These are phyloP conservation scores for Fusarium dimerum DNA, from an alignment of 2,329 filamentous ascomycete genomes.

Conservation along the genomic window DNA sequence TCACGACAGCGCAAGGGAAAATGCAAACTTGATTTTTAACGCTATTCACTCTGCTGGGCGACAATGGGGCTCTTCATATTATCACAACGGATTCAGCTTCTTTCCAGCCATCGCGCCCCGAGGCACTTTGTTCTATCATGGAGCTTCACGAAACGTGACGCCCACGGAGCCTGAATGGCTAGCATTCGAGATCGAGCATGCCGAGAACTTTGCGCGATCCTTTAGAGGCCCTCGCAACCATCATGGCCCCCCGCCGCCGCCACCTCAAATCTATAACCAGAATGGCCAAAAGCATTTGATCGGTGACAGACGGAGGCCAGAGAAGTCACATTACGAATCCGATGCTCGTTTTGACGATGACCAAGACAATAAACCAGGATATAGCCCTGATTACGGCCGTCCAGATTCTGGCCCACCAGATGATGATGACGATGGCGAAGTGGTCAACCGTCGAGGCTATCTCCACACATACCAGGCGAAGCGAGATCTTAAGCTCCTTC, in stretches of 20 bases:
- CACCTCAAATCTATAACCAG: not conserved
- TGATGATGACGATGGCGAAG: slow-evolving; percentile 4
- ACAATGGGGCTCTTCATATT: slow-evolving; percentile 71
- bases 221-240: slow-evolving; percentile 1
- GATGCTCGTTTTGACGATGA: not conserved
- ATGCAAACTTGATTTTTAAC: slow-evolving; percentile 71
- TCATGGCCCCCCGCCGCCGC: not conserved
- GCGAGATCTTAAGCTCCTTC: slow-evolving; percentile 60
- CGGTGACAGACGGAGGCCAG: not conserved
- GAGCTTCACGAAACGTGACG: slow-evolving; percentile 45
- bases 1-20: slow-evolving; percentile 42
- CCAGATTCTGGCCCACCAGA: too few relatives aligned
- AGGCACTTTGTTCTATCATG: slow-evolving; percentile 70
- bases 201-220: slow-evolving; percentile 60
- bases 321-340: slow-evolving; percentile 12
- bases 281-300: not conserved
- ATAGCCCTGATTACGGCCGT: not conserved
- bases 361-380: not conserved
- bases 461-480: slow-evolving; percentile 66
- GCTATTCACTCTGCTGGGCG: slow-evolving; percentile 70
- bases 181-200: slow-evolving; percentile 76
- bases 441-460: slow-evolving; percentile 49
- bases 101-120: slow-evolving; percentile 66
- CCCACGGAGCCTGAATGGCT: slow-evolving; percentile 67
- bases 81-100: slow-evolving; percentile 76